phyloP scores from a whole-genome alignment of 1,284 basidiomycete species.

The Apiotrichum siamense region DNA sequence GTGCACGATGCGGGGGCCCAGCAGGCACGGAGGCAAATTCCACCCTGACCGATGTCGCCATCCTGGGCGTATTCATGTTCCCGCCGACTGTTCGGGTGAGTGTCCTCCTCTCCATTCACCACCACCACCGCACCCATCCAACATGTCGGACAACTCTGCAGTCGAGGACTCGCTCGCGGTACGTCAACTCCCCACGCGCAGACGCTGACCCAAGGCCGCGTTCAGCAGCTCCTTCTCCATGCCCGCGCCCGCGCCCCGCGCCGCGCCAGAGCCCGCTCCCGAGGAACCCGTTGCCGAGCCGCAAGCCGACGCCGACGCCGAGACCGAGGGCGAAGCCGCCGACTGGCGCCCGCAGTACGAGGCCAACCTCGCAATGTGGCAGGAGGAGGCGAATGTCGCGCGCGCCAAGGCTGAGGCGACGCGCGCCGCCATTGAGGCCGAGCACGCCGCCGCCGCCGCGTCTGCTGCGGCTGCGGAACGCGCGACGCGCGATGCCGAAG shows the following conservation, averaged over 20 bases:
- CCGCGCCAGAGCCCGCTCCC: conserved; percentile 1
- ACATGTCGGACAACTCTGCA: conserved; percentile 37
- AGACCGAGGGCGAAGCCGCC: conserved; percentile 16
- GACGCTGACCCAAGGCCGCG: conserved; percentile 34
- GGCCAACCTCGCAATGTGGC: conserved; percentile 63
- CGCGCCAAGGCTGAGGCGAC: conserved; percentile 67
- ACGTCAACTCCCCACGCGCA: conserved; percentile 7
- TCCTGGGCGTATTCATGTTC: no score
- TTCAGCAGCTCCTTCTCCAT: conserved; percentile 42
- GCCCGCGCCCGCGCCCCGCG: conserved; percentile 29
- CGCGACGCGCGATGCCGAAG: conserved; percentile 17
- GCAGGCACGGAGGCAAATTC: no score
- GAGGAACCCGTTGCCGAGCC: background rate
- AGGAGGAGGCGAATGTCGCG: conserved; percentile 63
- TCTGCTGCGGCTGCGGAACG: conserved; percentile 21
- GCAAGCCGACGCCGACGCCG: conserved; percentile 16
- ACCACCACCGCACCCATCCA: background rate
- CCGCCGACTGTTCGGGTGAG: no score
- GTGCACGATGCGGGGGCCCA: no score
- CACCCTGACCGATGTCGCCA: no score
- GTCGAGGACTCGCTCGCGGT: conserved; percentile 42
- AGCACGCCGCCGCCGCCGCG: conserved; percentile 23
- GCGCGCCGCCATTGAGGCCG: conserved; percentile 63
- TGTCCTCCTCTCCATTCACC: background rate
- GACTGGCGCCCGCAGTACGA: conserved; percentile 63